Conservation (phyloP, 305 asterid species). For the Nicotiana rustica region DNA sequence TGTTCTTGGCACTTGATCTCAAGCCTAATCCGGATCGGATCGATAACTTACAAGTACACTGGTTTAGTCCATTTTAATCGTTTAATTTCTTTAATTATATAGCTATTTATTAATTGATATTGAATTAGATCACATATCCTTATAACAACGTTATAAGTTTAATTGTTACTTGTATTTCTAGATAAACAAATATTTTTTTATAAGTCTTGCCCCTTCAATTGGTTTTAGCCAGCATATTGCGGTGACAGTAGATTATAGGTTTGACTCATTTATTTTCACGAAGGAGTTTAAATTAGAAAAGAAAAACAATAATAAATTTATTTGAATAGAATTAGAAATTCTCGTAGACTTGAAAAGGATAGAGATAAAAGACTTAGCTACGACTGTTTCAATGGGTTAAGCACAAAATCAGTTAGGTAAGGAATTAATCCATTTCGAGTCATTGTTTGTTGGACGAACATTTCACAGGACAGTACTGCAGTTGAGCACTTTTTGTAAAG, state of each 20-base stretch:
- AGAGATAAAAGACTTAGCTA: background rate
- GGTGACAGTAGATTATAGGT: background rate
- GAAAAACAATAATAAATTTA: background rate
- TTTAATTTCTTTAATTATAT: too few relatives aligned
- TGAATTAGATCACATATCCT: too few relatives aligned
- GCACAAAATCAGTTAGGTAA: background rate
- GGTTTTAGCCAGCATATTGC: constrained; percentile 18
- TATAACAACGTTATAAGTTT: too few relatives aligned
- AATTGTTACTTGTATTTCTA: too few relatives aligned
- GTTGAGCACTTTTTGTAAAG: background rate
- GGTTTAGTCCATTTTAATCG: too few relatives aligned
- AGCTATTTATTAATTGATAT: too few relatives aligned
- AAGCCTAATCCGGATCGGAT: too few relatives aligned
- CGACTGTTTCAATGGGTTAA: background rate
- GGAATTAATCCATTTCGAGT: background rate
- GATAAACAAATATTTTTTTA: background rate
- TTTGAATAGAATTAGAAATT: background rate
- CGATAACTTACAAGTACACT: too few relatives aligned
- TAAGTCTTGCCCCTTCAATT: background rate
- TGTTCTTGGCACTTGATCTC: too few relatives aligned
- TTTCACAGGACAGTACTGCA: background rate
- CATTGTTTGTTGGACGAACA: background rate
- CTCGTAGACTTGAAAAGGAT: background rate
- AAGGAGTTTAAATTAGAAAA: background rate
- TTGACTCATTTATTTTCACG: constrained; percentile 1